phyloP scores from a whole-genome alignment of 176 grass and related monocot species.

The Cenchrus purpureus region DNA sequence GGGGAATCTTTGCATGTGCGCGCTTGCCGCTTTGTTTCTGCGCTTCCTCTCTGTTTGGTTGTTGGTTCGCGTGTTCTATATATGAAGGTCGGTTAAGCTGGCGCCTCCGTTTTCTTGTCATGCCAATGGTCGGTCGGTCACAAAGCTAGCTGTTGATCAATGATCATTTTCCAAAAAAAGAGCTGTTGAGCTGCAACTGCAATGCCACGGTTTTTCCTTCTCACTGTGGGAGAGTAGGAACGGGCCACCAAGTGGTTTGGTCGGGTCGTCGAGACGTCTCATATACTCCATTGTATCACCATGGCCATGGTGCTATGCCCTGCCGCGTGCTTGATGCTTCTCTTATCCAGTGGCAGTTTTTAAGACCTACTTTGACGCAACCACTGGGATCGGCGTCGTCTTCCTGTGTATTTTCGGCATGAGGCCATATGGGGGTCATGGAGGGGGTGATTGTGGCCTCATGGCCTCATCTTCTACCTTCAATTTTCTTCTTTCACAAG shows the following conservation, averaged over 20 bases:
- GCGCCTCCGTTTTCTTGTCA: neutral
- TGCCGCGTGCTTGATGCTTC: neutral
- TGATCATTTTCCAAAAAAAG: no score
- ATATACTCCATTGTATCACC: neutral
- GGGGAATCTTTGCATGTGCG: slow-evolving; percentile 52
- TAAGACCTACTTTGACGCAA: neutral
- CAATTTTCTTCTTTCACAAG: neutral
- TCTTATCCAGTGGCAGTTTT: neutral
- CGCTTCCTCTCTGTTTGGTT: neutral
- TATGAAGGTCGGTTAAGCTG: neutral
- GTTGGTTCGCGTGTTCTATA: neutral
- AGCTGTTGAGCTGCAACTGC: no score
- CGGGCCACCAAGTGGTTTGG: neutral
- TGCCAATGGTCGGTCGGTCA: neutral
- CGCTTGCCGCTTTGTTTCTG: neutral
- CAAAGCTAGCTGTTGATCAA: no score
- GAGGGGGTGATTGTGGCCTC: neutral
- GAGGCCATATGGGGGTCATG: neutral
- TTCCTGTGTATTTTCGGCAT: neutral
- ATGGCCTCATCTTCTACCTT: no score
- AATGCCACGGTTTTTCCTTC: no score
- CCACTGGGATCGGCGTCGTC: neutral
- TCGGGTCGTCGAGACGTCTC: neutral
- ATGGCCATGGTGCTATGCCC: neutral
- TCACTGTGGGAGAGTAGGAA: neutral